Evolutionary conservation across 305 asterid genomes (phyloP).

Genomic region (Fraxinus velutina): DNA sequence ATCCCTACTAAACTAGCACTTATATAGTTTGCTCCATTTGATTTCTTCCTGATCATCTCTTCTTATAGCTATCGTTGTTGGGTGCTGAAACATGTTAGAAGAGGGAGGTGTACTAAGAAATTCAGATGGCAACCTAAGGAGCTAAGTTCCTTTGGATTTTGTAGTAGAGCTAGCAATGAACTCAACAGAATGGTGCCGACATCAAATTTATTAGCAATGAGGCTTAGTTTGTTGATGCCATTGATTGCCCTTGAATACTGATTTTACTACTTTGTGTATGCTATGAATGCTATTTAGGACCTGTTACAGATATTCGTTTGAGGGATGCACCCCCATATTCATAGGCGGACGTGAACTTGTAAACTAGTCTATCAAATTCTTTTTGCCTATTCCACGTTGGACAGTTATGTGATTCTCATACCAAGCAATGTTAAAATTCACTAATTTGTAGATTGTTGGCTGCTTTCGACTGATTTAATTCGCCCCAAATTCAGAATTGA

Average conservation of each 20-base stretch:
- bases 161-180: not conserved
- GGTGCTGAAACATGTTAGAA: not conserved
- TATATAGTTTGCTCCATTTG: not conserved
- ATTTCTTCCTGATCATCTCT: not conserved
- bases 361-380: not conserved
- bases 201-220: not conserved
- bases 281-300: not conserved
- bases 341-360: not conserved
- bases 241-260: not conserved
- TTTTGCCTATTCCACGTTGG: not conserved
- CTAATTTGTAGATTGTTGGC: not conserved
- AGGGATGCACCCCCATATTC: not conserved
- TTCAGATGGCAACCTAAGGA: not conserved
- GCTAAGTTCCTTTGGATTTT: not conserved
- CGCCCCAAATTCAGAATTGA: not conserved
- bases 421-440: not conserved
- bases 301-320: not conserved
- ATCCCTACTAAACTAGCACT: no score
- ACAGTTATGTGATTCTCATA: not conserved
- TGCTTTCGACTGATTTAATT: not conserved
- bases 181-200: not conserved
- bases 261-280: not conserved
- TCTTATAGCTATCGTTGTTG: not conserved
- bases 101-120: not conserved
- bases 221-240: not conserved